Evolutionary conservation across 176 grass and related monocot genomes (phyloP).

Genomic region (Pontederia crassipes): DNA sequence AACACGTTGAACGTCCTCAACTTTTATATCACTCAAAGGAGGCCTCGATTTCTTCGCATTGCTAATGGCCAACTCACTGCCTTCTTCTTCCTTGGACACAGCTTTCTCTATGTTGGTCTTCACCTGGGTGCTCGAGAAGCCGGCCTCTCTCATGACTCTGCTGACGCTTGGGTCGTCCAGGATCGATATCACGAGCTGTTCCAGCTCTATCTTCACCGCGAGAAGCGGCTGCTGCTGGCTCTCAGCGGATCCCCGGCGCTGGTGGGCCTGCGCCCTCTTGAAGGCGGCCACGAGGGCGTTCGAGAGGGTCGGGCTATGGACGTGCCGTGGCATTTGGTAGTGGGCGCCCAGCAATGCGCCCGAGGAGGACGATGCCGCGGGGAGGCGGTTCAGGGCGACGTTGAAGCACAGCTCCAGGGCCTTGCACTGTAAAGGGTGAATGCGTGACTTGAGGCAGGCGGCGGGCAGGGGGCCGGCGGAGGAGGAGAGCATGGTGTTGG

Average conservation of each 20-base stretch:
- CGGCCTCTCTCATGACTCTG: slow-evolving; percentile 98
- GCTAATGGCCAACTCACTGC: not conserved
- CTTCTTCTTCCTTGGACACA: slow-evolving; percentile 6
- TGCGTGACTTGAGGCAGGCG: slow-evolving; percentile 72
- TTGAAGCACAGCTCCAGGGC: slow-evolving; percentile 99
- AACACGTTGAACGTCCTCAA: slow-evolving; percentile 48
- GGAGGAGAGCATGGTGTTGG: slow-evolving; percentile 66
- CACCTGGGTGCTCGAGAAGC: slow-evolving; percentile 86
- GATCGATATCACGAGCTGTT: slow-evolving; percentile 86
- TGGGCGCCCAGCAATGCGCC: slow-evolving; percentile 5
- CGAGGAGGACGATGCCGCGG: slow-evolving; percentile 30
- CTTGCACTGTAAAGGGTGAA: slow-evolving; percentile 93
- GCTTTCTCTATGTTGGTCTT: slow-evolving; percentile 69
- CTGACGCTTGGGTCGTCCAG: slow-evolving; percentile 95
- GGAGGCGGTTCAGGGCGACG: slow-evolving; percentile 92
- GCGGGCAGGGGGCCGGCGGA: slow-evolving; percentile 43
- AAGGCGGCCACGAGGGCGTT: slow-evolving; percentile 94
- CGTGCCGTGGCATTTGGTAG: slow-evolving; percentile 11
- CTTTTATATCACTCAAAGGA: slow-evolving; percentile 22
- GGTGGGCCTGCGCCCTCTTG: slow-evolving; percentile 86
- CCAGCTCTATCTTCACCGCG: slow-evolving; percentile 58
- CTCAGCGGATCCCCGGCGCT: slow-evolving; percentile 55
- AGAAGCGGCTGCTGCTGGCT: slow-evolving; percentile 34
- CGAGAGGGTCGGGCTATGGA: slow-evolving; percentile 48
- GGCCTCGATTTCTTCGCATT: slow-evolving; percentile 33